Percentiles rank a stretch among this genome's conserved stretches.
These are phyloP conservation scores for Piper longum DNA, from an alignment of 164 flowering plant species.

Conservation along the genomic window DNA sequence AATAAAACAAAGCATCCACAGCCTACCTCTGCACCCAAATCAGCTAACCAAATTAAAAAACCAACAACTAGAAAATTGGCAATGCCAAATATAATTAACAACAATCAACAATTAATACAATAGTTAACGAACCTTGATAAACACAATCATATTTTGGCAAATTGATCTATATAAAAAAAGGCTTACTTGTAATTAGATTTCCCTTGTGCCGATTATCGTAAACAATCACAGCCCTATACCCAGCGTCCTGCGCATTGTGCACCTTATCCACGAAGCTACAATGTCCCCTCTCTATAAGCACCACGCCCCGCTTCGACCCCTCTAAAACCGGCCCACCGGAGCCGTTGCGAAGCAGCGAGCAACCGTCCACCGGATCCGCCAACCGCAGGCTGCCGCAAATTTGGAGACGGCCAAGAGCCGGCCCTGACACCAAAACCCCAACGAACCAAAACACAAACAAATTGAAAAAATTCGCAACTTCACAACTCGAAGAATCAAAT, in stretches of 20 bases:
- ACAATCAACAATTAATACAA: too few species aligned
- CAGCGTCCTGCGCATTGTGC: conserved; percentile 34
- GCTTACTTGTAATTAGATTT: conserved; percentile 41
- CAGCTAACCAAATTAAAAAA: too few species aligned
- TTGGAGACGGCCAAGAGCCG: conserved; percentile 19
- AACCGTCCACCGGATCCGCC: conserved; percentile 46
- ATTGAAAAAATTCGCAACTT: not conserved
- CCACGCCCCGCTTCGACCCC: conserved; percentile 13
- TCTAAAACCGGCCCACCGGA: conserved; percentile 2
- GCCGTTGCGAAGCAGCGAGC: conserved; percentile 20
- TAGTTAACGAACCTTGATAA: not conserved
- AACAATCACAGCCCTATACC: conserved; percentile 39
- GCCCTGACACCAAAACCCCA: conserved; percentile 17
- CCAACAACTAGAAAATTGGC: not conserved
- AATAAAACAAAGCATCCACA: not conserved
- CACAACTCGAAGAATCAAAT: not conserved
- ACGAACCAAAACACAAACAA: not conserved
- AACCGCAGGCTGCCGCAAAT: conserved; percentile 33
- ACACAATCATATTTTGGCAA: not conserved
- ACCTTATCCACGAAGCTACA: conserved; percentile 47
- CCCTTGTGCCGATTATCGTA: conserved; percentile 24
- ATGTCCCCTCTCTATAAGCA: conserved; percentile 36
- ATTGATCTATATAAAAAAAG: not conserved
- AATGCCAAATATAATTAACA: too few species aligned
- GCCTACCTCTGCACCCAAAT: not conserved